phyloP scores from a whole-genome alignment of 2,329 filamentous ascomycete species.

The Diaporthe sp. region DNA sequence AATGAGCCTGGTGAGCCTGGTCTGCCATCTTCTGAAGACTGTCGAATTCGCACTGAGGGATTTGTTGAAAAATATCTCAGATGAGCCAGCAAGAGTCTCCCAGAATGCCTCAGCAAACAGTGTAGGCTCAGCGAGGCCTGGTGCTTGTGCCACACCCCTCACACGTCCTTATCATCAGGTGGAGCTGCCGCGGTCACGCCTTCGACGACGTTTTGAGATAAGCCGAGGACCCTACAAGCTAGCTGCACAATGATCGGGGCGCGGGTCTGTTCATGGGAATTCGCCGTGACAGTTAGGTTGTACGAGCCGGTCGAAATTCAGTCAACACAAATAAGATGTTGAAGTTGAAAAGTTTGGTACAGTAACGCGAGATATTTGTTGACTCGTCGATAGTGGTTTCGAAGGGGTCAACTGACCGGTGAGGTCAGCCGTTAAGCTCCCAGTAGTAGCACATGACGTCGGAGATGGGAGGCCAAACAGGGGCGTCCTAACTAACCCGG shows the following conservation, averaged over 20 bases:
- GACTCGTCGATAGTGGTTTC: no score
- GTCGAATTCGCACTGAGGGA: no score
- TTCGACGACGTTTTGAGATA: slow-evolving; percentile 7
- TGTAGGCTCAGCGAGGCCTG: not conserved
- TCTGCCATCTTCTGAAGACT: not conserved
- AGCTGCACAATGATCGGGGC: not conserved
- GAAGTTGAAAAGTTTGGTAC: not conserved
- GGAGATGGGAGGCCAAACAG: not conserved
- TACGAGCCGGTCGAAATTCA: not conserved
- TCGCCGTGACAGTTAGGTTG: not conserved
- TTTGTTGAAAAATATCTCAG: not conserved
- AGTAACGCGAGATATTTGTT: not conserved
- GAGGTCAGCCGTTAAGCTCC: not conserved
- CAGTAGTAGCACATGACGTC: not conserved
- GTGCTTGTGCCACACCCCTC: not conserved
- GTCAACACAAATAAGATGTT: no score
- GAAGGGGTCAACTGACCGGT: not conserved
- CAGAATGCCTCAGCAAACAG: not conserved
- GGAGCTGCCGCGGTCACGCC: slow-evolving; percentile 19
- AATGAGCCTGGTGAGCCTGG: not conserved
- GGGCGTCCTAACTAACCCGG: not conserved
- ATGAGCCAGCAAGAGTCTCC: not conserved
- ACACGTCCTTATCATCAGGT: not conserved
- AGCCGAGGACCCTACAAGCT: not conserved
- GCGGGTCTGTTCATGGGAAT: not conserved